Conservation (phyloP, 73 alveolate genomes). For the Paramecium sexaurelia region DNA sequence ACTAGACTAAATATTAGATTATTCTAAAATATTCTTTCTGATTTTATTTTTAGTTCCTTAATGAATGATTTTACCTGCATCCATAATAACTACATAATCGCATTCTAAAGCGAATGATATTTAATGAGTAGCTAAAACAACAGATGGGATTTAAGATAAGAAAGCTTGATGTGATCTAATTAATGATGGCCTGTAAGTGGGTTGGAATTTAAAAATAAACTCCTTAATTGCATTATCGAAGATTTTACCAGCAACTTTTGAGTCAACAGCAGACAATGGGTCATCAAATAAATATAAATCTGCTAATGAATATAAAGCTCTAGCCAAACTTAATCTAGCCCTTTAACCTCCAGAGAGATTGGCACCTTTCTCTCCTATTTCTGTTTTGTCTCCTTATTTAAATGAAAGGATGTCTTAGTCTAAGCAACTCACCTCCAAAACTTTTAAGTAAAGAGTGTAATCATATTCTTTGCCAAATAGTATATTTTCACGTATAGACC, state of each 20-base stretch:
- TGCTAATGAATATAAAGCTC: conserved; percentile 92
- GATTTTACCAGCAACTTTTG: conserved; percentile 78
- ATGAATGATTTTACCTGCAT: not conserved
- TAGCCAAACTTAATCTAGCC: conserved; percentile 95
- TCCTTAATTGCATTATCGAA: not conserved
- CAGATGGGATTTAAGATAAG: not conserved
- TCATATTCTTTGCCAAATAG: conserved; percentile 71
- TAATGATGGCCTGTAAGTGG: not conserved
- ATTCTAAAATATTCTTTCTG: not conserved
- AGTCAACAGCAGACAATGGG: conserved; percentile 87
- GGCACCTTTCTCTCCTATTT: conserved; percentile 83
- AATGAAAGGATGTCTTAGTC: conserved; percentile 68
- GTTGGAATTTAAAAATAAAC: not conserved
- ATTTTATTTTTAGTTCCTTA: conserved; percentile 40
- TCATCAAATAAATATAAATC: conserved; percentile 89
- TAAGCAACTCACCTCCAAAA: conserved; percentile 61
- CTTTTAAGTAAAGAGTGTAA: conserved; percentile 61
- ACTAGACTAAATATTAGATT: not conserved
- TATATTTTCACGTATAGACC: conserved; percentile 73
- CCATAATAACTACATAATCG: conserved; percentile 14
- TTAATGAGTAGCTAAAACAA: conserved; percentile 62
- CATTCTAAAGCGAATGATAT: conserved; percentile 11
- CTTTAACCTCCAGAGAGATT: conserved; percentile 94
- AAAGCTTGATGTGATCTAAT: not conserved
- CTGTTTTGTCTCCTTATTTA: conserved; percentile 72